A percentile compares a stretch with the other conserved stretches of the same genome.
phyloP scores from a whole-genome alignment of 2,329 filamentous ascomycete genomes.

The Paecilomyces dactylethromorphus region DNA sequence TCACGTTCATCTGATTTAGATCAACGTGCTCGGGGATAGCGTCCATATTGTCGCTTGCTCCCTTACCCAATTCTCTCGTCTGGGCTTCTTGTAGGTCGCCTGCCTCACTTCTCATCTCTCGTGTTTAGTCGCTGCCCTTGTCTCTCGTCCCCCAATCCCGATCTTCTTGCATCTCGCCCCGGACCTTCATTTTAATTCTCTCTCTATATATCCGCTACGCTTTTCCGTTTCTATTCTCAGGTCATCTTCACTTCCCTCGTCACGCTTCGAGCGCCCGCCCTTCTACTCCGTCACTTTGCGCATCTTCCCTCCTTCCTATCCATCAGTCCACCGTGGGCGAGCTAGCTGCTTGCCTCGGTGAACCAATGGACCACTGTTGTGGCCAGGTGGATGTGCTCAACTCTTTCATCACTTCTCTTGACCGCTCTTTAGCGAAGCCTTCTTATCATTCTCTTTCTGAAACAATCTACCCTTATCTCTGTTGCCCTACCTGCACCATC shows the following conservation, averaged over 20 bases:
- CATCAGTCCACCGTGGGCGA: neutral
- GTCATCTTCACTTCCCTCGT: conserved; percentile 1
- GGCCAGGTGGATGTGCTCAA: neutral
- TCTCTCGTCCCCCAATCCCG: conserved; percentile 6
- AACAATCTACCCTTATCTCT: conserved; percentile 6
- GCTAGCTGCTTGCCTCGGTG: conserved; percentile 1
- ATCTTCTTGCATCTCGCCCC: neutral
- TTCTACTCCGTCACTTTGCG: neutral
- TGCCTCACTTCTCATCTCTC: conserved; percentile 15
- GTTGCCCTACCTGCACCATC: neutral
- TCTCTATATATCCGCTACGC: neutral
- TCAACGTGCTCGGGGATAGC: conserved; percentile 7
- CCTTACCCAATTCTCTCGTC: conserved; percentile 8
- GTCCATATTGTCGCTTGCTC: conserved; percentile 9
- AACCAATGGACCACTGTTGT: conserved; percentile 7
- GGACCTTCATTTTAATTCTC: neutral
- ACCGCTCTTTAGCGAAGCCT: conserved; percentile 10
- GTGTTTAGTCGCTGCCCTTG: conserved; percentile 7
- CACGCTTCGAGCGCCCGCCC: neutral
- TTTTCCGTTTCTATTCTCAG: conserved; percentile 2
- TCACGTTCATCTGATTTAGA: neutral
- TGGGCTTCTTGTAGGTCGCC: conserved; percentile 40
- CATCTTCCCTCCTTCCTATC: neutral
- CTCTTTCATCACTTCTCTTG: conserved; percentile 12
- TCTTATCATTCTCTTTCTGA: conserved; percentile 12